Base-by-base conservation (phyloP, 2,329 filamentous ascomycete species). In the Pseudocercospora pini-densiflorae region DNA sequence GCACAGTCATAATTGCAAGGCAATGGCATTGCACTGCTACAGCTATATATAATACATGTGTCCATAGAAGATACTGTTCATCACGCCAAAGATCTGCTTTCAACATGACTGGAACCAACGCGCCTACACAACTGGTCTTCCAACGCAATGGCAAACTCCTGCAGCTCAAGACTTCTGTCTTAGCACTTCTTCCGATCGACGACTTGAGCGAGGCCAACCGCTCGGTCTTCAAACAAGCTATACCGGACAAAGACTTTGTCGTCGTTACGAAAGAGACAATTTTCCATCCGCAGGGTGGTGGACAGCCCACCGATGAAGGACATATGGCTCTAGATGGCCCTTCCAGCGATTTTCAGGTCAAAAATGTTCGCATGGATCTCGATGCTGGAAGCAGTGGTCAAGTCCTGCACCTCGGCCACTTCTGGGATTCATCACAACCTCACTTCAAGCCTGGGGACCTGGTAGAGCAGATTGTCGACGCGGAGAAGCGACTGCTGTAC, bases 261-360 rank as follows among this genome's bases (percentile, higher is more conserved):
- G 21, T 74, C 21, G 58, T 63, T 5, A 90, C 88, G 0, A 81
- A 86, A 1, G 79, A 85, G 55, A 92, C 90, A n/a, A 89, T 92
- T 67, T 93, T 93, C 78, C 89, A 93, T 68, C 87, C 89, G 0
- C 90, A 93, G 77, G 90, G 90, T 21, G 90, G 90, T 66, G 90
- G 90, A 7, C 90, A 93, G 73, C 90, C 90, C 0, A 89, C 86
- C 0, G 90, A 93, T 68, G 81, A 84, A 10, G 90, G 90, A 21
- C 79, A 74, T 47, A 90, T 92, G 68, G 79, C 77, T 58, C 60
- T 72, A 0, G 45, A 68, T 10, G 62, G 65, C 23, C 7, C 31
- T 10, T 29, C 27, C 29, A 9, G 90, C n/a, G 81, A 79, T 5
- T 91, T 90, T 73, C 27, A 69, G 4, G 63, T 47, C 9, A 60